Evolutionary conservation across 2,329 filamentous ascomycete species (phyloP), one percentile per base, ranked within the genome.

Genomic region (Gnomoniopsis sp.): DNA sequence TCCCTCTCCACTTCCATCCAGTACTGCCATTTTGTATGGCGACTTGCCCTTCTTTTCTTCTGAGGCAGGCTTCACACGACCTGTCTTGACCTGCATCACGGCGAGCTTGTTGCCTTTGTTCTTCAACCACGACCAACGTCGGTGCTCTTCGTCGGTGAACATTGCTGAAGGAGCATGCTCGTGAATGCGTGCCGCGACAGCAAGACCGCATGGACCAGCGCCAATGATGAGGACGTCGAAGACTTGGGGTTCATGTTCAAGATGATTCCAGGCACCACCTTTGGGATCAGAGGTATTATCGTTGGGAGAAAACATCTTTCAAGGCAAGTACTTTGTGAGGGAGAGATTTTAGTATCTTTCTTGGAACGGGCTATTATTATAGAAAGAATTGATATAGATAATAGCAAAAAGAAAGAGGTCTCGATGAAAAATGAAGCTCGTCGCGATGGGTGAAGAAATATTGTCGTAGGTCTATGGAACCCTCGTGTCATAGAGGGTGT

Each of bases 61-160:
- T 44, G 55, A 55, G 17, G 48, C 56, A 17, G 44, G 36, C 6
- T 53, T 46, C 21, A 69, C 67, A 12, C 63, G 65, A 11, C 77
- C 78, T 4, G 70, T 80, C 61, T 73, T 76, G 59, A 74, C 74
- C 62, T 78, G 77, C 66, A 85, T 87, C 61, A 88, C 75, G 8
- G 79, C 78, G 71, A 86, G 83, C 33, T 83, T 81, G 30, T 79
- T 79, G 30, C 81, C 80, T 67, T 90, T 83, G 57, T 86, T 87
- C 58, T 80, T 80, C 58, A 91, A 87, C 87, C 89, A 92, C 70
- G 90, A 85, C 69, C 90, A 93, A n/a, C 90, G 81, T 46, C 88
- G 85, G 67, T 93, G 89, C 67, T 93, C 90, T 64, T 90, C 88
- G 68, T 93, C 89, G 0, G 90, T 93, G 72, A 93, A 93, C 54